A percentile compares a stretch with the other conserved stretches of the same genome.
These are phyloP conservation scores for Leccinum rimulosum DNA, from an alignment of 768 basidiomycete species.

Conservation along the genomic window DNA sequence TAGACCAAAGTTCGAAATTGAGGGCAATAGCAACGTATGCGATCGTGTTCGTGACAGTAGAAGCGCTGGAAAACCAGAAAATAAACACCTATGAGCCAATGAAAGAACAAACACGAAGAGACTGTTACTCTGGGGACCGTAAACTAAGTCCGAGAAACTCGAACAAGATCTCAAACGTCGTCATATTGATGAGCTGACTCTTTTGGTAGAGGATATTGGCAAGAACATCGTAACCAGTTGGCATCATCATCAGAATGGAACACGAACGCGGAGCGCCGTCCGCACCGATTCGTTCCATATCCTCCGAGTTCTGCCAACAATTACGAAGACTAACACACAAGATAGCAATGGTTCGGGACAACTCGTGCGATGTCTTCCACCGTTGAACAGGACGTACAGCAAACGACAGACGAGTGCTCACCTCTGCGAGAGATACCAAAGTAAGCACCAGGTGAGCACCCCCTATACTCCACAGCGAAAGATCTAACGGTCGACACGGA, in stretches of 20 bases:
- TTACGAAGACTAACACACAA: constrained; percentile 75
- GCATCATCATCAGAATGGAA: neutral
- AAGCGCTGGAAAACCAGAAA: constrained; percentile 41
- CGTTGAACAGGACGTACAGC: neutral
- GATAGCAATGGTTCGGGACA: constrained; percentile 70
- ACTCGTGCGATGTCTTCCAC: constrained; percentile 66
- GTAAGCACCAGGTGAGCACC: constrained; percentile 73
- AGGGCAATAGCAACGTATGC: constrained; percentile 84
- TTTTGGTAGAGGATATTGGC: constrained; percentile 72
- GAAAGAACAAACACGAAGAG: neutral
- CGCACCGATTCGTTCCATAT: constrained; percentile 86
- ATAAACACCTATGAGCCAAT: neutral
- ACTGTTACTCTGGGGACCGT: constrained; percentile 69
- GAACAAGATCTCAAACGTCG: constrained; percentile 79
- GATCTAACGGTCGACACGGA: constrained; percentile 63
- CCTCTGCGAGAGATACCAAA: constrained; percentile 74
- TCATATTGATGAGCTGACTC: constrained; percentile 71
- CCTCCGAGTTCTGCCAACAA: constrained; percentile 92
- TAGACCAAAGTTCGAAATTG: constrained; percentile 89
- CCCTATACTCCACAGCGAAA: constrained; percentile 78
- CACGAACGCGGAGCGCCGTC: constrained; percentile 8
- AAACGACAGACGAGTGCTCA: constrained; percentile 30
- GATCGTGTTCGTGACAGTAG: constrained; percentile 77
- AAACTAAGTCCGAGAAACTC: constrained; percentile 86
- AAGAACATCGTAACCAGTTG: constrained; percentile 88